Evolutionary conservation across 257 asterid genomes (phyloP).

Genomic region (Petunia axillaris): DNA sequence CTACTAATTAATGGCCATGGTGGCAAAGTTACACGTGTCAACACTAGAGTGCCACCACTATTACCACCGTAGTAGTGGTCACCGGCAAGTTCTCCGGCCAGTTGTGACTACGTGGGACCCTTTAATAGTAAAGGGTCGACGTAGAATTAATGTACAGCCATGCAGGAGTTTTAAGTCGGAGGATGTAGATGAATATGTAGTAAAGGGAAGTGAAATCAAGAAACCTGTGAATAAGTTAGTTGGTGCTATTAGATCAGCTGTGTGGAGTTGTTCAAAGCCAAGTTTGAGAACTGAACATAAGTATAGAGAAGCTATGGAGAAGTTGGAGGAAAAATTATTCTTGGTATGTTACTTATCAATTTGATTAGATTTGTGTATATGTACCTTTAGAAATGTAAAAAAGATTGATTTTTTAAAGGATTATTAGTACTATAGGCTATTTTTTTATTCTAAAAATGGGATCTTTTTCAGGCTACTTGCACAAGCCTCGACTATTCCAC

Average conservation of each 20-base stretch:
- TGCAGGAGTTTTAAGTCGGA: conserved; percentile 76
- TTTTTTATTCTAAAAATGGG: no score
- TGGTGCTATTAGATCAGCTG: conserved; percentile 59
- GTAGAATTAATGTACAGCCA: conserved; percentile 43
- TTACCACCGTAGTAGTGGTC: conserved; percentile 47
- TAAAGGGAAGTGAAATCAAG: conserved; percentile 30
- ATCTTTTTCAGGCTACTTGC: no score
- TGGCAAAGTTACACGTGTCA: conserved; percentile 65
- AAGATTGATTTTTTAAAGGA: no score
- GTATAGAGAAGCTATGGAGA: conserved; percentile 63
- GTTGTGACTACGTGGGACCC: conserved; percentile 42
- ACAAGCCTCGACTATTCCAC: no score
- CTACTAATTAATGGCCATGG: conserved; percentile 48
- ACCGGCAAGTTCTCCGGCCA: conserved; percentile 40
- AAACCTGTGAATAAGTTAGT: conserved; percentile 44
- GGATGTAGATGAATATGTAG: conserved; percentile 39
- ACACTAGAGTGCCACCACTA: conserved; percentile 52
- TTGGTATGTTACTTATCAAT: conserved; percentile 47
- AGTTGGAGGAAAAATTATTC: conserved; percentile 69
- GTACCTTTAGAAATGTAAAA: background rate
- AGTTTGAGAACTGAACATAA: conserved; percentile 57
- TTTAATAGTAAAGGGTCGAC: conserved; percentile 40
- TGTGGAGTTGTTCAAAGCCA: conserved; percentile 87
- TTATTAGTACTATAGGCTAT: no score
- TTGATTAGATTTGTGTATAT: background rate